phyloP scores from a whole-genome alignment of 2,329 filamentous ascomycete genomes.

The Immersiporthe knoxdaviesiana region DNA sequence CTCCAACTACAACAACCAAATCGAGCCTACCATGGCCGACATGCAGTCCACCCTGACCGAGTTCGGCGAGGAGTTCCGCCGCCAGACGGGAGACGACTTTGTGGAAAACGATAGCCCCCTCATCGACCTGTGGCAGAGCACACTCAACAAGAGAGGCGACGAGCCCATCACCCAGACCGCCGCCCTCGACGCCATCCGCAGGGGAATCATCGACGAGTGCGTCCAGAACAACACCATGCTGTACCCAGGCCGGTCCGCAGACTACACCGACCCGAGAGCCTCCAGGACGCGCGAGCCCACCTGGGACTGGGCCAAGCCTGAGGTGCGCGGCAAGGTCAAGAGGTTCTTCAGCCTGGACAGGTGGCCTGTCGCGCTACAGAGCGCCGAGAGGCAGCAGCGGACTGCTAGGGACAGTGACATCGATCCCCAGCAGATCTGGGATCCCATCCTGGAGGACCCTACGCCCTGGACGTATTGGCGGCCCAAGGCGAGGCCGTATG shows the following conservation, averaged over 20 bases:
- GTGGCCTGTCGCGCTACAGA: conserved; percentile 51
- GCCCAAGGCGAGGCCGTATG: conserved; percentile 33
- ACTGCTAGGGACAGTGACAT: conserved; percentile 40
- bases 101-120: neutral
- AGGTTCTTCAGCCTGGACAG: conserved; percentile 51
- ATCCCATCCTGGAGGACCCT: conserved; percentile 38
- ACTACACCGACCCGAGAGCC: conserved; percentile 34
- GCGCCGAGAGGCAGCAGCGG: conserved; percentile 34
- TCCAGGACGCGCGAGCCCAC: conserved; percentile 37
- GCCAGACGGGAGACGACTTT: neutral
- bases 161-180: conserved; percentile 27
- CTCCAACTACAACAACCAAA: neutral
- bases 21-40: neutral
- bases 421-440: conserved; percentile 33
- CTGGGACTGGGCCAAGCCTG: conserved; percentile 42
- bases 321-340: conserved; percentile 33
- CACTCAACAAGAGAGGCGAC: conserved; percentile 31
- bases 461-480: conserved; percentile 31
- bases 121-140: neutral
- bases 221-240: conserved; percentile 48
- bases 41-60: conserved; percentile 3
- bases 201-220: conserved; percentile 48
- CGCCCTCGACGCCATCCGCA: conserved; percentile 40
- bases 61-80: neutral
- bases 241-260: conserved; percentile 41